Base-by-base conservation (phyloP, 1,139 yeast genomes). In the Suhomyces bribrorum region DNA sequence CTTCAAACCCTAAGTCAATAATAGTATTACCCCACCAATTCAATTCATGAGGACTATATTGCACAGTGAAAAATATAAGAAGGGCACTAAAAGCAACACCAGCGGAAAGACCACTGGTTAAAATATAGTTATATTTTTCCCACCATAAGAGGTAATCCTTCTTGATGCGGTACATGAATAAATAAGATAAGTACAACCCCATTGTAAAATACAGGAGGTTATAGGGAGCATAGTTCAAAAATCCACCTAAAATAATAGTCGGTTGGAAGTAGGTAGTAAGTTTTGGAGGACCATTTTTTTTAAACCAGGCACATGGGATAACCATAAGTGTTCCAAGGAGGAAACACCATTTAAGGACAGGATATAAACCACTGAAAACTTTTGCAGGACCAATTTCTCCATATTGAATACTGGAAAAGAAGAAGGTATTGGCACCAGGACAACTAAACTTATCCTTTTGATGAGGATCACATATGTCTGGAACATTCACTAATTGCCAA, bases 381-480 rank as follows among this genome's bases (percentile, higher is more conserved):
- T 76, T 68, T 14, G 54, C 53, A 16, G 89, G 89, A 17, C 87
- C 88, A 50, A 83, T 79, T 34, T 77, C 77, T 45, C 87, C 86
- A 78, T 81, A 79, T 16, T 77, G 60, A 12, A 79, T 75, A 7
- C 81, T 71, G n/a, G 81, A 69, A 29, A 75, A 61, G 59, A 66
- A 80, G 54, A 62, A 75, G 1, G 79, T 71, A 33, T 61, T 63
- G 18, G 72, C 71, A 34, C 61, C 66, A 20, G 78, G 79, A 54
- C 85, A 79, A 3, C 74, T 66, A 51, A 76, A 75, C 15, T 63
- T 61, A 28, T 69, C 60, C 17, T 56, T 43, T 42, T 77, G 79
- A 26, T 55, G 48, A 14, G 66, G 58, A 6, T 62, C 60, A 58
- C 87, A 81, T 41, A 76, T 61, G 36, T 69, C 76, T 9, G 63